These are phyloP conservation scores for Ocimum tenuiflorum DNA, from an alignment of 257 asterid species.

Conservation along the genomic window DNA sequence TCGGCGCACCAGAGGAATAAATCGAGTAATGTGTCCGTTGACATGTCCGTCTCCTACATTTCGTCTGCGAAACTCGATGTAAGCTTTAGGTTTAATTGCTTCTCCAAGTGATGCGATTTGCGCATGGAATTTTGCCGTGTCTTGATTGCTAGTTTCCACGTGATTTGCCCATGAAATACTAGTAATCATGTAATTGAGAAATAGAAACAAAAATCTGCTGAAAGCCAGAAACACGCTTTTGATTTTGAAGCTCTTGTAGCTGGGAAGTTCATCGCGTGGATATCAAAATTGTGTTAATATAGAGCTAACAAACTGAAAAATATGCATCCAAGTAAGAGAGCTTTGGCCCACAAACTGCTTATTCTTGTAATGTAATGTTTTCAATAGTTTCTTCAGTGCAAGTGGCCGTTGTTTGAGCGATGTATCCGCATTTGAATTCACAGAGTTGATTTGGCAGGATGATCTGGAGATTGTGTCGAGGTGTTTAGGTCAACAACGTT, in stretches of 20 bases:
- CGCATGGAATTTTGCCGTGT: too few relatives aligned
- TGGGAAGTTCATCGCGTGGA: neutral
- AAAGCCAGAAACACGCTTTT: neutral
- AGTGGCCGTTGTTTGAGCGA: too few relatives aligned
- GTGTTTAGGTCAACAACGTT: slow-evolving; percentile 47
- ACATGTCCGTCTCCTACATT: slow-evolving; percentile 59
- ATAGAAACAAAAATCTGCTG: neutral
- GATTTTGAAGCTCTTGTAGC: too few relatives aligned
- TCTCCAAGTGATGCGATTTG: too few relatives aligned
- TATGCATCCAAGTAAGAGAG: neutral
- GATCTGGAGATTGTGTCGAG: slow-evolving; percentile 61
- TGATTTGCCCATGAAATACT: neutral
- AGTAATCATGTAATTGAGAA: neutral
- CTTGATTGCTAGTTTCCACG: too few relatives aligned
- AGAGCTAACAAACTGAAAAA: too few relatives aligned
- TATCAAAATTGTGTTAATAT: neutral
- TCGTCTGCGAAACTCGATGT: slow-evolving; percentile 63
- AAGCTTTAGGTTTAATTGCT: slow-evolving; percentile 12
- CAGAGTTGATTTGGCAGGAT: slow-evolving; percentile 38
- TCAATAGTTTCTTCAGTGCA: neutral
- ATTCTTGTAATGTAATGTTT: neutral
- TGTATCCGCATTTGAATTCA: too few relatives aligned
- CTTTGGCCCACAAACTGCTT: neutral
- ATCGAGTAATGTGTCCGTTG: slow-evolving; percentile 61
- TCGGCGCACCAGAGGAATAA: slow-evolving; percentile 39